Evolutionary conservation across 75 land plant genomes (phyloP).

Genomic region (Picea sitchensis): DNA sequence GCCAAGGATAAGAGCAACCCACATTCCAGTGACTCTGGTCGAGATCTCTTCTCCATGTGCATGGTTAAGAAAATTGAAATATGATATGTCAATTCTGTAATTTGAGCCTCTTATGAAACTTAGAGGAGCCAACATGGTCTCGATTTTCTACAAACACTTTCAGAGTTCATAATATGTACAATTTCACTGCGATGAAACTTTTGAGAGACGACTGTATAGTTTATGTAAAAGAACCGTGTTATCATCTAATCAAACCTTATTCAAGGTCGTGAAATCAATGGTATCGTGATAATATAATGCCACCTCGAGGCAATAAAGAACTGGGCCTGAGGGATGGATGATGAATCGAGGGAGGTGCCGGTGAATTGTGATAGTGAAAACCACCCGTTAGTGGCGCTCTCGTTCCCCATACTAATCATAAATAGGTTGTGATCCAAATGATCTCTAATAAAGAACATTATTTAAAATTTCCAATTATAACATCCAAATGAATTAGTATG

Average conservation of each 20-base stretch:
- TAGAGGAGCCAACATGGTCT: slow-evolving; percentile 31
- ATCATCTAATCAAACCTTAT: slow-evolving; percentile 20
- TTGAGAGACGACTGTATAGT: no score
- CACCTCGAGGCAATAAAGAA: slow-evolving; percentile 80
- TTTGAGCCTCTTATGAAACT: slow-evolving; percentile 33
- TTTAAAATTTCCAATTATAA: no score
- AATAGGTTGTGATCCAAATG: no score
- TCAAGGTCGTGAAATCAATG: slow-evolving; percentile 20
- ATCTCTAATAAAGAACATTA: no score
- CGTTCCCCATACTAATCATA: no score
- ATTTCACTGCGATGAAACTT: no score
- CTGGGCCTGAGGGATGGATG: slow-evolving; percentile 48
- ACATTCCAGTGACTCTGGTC: slow-evolving; percentile 44
- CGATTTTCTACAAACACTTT: slow-evolving; percentile 25
- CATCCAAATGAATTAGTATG: no score
- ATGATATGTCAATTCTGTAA: slow-evolving; percentile 49
- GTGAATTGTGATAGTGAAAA: slow-evolving; percentile 43
- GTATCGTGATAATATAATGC: slow-evolving; percentile 42
- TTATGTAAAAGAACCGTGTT: no score
- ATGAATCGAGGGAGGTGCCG: slow-evolving; percentile 31
- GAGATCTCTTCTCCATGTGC: slow-evolving; percentile 54
- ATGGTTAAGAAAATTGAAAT: slow-evolving; percentile 56
- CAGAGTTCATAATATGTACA: no score
- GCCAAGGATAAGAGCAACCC: slow-evolving; percentile 84
- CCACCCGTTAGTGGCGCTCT: slow-evolving; percentile 56